Base-by-base conservation (phyloP, 148 eudicot genomes). In the Rhododendron ferrugineum region DNA sequence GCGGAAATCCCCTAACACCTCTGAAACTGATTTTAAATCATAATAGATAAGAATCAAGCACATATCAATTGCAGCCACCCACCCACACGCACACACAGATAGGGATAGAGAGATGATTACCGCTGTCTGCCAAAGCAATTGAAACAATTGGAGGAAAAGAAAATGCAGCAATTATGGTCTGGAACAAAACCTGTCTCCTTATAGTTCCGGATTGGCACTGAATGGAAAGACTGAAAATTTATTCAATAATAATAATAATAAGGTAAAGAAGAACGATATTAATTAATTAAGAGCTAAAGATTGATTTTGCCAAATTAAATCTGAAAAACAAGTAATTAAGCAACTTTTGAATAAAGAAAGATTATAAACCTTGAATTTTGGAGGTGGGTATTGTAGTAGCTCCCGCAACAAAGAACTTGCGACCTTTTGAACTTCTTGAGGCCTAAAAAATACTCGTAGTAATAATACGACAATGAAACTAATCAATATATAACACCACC, bases 1-100 rank as follows among this genome's bases (percentile, higher is more conserved):
- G 37, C 93, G 94, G 78, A 87, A 92, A 62, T 90, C 98, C 70
- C 83, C 93, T 54, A 88, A 56, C 76, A 80, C 85, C 82, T 84
- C 94, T 91, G 88, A 74, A 85, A 81, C 28, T 26, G 60, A 79
- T 11, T 66, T 64, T 72, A 40, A 42, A 44, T n/a, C 46, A 9
- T 32, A 16, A 9, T 32, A 18, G 22, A 78, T 83, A 40, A 50
- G 42, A 54, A 23, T 50, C 3, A 50, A 70, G 64, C 56, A 49
- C 10, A 60, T 11, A 64, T n/a, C 9, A 32, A 78, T 4, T 36
- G 10, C 10, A 34, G n/a, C 42, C 30, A 28, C 37, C 50, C 46
- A 26, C 30, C 28, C 23, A 13, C 56, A 22, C n/a, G 36, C 44
- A 36, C 44, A 50, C 1, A 32, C 32, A 28, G 26, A 50, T 23